Percentiles rank a stretch among this genome's conserved stretches.
Evolutionary conservation across 495 filamentous ascomycete species (phyloP).

Genomic region (Podospora australis): DNA sequence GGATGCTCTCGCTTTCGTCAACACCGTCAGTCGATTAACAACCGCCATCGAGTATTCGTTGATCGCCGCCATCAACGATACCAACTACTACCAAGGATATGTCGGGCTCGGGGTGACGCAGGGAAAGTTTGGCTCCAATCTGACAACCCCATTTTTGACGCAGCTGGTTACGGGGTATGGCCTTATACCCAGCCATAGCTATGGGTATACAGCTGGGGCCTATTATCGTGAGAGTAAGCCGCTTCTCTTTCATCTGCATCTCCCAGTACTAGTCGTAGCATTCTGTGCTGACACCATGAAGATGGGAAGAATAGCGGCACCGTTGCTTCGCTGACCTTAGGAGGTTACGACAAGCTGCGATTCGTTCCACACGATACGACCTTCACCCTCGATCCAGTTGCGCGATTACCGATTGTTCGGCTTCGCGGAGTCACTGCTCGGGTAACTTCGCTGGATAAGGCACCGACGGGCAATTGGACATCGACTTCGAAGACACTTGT

Average conservation of each 20-base stretch:
- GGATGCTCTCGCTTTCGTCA: constrained; percentile 46
- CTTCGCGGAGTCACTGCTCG: constrained; percentile 50
- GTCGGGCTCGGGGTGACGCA: constrained; percentile 49
- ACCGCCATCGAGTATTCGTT: constrained; percentile 42
- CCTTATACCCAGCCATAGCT: constrained; percentile 54
- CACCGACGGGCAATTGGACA: constrained; percentile 35
- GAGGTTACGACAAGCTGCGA: constrained; percentile 57
- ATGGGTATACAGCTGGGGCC: constrained; percentile 63
- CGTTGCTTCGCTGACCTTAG: constrained; percentile 53
- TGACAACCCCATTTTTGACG: constrained; percentile 31
- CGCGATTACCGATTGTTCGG: constrained; percentile 43
- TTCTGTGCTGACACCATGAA: constrained; percentile 22
- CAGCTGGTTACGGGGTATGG: constrained; percentile 45
- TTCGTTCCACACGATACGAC: constrained; percentile 48
- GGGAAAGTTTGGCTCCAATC: constrained; percentile 33
- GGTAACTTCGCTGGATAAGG: constrained; percentile 32
- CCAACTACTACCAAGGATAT: constrained; percentile 50
- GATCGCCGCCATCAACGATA: constrained; percentile 50
- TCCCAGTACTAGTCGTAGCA: no score
- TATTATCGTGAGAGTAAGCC: constrained; percentile 46
- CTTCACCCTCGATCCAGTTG: constrained; percentile 45
- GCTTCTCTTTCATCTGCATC: not conserved
- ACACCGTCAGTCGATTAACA: constrained; percentile 31
- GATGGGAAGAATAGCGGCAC: constrained; percentile 33
- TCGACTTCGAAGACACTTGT: constrained; percentile 32